Evolutionary conservation across 495 filamentous ascomycete genomes (phyloP).

Genomic region (Ramalina peruviana): DNA sequence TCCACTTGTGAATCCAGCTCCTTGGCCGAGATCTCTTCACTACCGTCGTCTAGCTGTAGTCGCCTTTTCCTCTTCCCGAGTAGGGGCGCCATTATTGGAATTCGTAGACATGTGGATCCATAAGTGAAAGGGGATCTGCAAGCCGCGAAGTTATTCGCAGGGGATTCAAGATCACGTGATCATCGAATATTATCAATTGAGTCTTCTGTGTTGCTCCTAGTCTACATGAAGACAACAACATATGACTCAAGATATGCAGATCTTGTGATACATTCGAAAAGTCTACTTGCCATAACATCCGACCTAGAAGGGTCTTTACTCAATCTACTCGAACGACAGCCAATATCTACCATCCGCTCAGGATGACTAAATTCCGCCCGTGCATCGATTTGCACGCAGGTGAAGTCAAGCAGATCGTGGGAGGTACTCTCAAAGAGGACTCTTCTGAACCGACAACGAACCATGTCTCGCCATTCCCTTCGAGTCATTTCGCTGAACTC

Average conservation of each 20-base stretch:
- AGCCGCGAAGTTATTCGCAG: background rate
- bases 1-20: background rate
- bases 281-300: too few species aligned
- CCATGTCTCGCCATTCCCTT: constrained; percentile 69
- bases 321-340: constrained; percentile 1
- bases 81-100: constrained; percentile 14
- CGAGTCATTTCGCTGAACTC: constrained; percentile 62
- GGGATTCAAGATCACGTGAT: background rate
- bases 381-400: constrained; percentile 96
- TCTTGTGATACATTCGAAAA: too few species aligned
- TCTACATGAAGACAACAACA: too few species aligned
- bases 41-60: constrained; percentile 4
- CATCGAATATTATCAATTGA: too few species aligned
- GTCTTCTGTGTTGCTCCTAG: too few species aligned
- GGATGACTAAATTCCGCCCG: constrained; percentile 87
- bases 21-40: background rate
- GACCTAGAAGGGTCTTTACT: too few species aligned
- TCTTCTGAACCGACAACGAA: constrained; percentile 68
- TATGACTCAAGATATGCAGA: too few species aligned
- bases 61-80: constrained; percentile 23
- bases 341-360: constrained; percentile 5
- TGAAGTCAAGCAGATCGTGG: constrained; percentile 95
- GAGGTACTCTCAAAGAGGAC: constrained; percentile 66
- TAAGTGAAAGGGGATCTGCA: background rate
- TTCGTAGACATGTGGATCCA: background rate